phyloP scores from a whole-genome alignment of 1,284 basidiomycete genomes.

The Polyporus tsugae region DNA sequence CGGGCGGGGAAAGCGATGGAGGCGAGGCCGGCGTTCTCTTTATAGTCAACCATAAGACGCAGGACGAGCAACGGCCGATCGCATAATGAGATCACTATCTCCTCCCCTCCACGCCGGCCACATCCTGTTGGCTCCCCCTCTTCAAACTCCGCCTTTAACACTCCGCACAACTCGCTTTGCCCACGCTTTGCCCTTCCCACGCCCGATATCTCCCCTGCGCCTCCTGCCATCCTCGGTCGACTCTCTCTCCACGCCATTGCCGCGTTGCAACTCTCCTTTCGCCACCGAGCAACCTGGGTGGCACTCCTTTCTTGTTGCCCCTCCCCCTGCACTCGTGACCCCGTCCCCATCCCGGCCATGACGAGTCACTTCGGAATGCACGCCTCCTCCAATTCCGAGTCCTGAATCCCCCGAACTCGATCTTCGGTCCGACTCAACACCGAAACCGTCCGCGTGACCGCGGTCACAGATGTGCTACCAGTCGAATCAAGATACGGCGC shows the following conservation, averaged over 20 bases:
- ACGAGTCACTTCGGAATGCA: slow-evolving; percentile 28
- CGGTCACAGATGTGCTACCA: not conserved
- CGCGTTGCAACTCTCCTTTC: slow-evolving; percentile 25
- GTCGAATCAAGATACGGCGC: not conserved
- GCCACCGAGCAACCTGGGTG: slow-evolving; percentile 4
- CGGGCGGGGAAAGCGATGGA: slow-evolving; percentile 33
- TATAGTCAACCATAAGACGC: slow-evolving; percentile 23
- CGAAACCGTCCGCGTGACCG: slow-evolving; percentile 31
- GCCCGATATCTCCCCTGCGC: slow-evolving; percentile 2
- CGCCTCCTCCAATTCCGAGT: slow-evolving; percentile 17
- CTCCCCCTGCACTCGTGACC: slow-evolving; percentile 22
- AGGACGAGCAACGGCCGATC: slow-evolving; percentile 28
- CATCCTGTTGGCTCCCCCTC: not conserved
- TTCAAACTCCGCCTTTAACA: slow-evolving; percentile 23
- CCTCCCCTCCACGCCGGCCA: slow-evolving; percentile 13
- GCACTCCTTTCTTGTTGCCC: slow-evolving; percentile 10
- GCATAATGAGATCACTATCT: slow-evolving; percentile 25
- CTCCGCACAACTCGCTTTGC: slow-evolving; percentile 12
- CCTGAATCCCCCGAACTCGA: slow-evolving; percentile 21
- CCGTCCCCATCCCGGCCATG: slow-evolving; percentile 19
- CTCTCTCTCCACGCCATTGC: slow-evolving; percentile 30
- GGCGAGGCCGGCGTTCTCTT: slow-evolving; percentile 29
- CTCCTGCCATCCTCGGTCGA: slow-evolving; percentile 19
- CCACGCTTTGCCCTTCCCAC: slow-evolving; percentile 10
- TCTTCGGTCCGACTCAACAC: slow-evolving; percentile 31